A percentile compares a stretch with the other conserved stretches of the same genome.
phyloP scores from a whole-genome alignment of 1,139 yeast genomes.

The Pichia sp. region DNA sequence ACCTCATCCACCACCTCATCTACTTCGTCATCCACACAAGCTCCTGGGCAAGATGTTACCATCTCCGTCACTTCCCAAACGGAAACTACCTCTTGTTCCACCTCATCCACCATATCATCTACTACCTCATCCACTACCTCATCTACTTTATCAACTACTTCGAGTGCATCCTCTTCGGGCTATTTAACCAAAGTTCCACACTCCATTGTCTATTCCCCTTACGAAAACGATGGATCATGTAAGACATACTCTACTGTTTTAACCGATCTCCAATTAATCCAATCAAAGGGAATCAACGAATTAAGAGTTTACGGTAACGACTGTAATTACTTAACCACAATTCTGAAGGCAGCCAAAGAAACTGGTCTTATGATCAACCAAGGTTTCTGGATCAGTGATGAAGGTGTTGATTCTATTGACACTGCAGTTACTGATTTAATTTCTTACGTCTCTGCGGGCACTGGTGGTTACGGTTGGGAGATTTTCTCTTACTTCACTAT shows the following conservation, averaged over 20 bases:
- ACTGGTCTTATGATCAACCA: constrained; percentile 75
- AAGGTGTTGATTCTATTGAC: constrained; percentile 70
- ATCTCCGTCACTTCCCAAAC: background rate
- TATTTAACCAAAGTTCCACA: constrained; percentile 28
- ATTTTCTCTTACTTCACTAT: constrained; percentile 70
- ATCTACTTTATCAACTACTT: constrained; percentile 11
- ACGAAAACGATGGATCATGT: constrained; percentile 63
- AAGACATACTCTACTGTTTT: constrained; percentile 52
- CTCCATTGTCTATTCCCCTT: constrained; percentile 64
- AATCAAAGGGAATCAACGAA: constrained; percentile 55
- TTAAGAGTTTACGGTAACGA: constrained; percentile 84
- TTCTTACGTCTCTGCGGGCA: constrained; percentile 41
- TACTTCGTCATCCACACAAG: constrained; percentile 20
- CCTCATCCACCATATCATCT: constrained; percentile 15
- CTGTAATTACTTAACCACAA: constrained; percentile 64
- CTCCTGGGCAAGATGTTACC: constrained; percentile 14
- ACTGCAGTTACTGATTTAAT: constrained; percentile 52
- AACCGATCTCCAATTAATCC: constrained; percentile 57
- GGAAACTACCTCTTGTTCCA: constrained; percentile 12
- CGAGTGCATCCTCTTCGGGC: constrained; percentile 17
- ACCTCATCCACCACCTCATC: constrained; percentile 18
- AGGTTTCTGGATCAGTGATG: constrained; percentile 72
- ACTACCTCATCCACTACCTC: constrained; percentile 18
- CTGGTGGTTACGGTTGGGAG: constrained; percentile 57
- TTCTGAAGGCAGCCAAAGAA: constrained; percentile 56